Evolutionary conservation across 257 asterid species (phyloP), one percentile per base, ranked within the genome.

Genomic region (Rauvolfia tetraphylla): DNA sequence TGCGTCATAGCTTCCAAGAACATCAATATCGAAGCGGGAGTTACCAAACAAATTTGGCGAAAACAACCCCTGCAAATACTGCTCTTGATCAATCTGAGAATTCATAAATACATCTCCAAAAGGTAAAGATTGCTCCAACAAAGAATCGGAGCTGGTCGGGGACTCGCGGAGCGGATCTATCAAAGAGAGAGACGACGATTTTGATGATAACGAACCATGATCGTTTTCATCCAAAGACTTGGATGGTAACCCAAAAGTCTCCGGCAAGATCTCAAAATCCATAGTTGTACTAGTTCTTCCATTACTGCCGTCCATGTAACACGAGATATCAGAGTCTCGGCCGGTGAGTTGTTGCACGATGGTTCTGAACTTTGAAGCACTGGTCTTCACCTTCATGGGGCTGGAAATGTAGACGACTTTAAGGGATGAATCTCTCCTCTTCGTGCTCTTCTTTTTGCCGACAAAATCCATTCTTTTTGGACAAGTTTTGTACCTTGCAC

Each of bases 351-450:
- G 83, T 65, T 91, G 97, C 25, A 92, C 97, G 3, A 91, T 82
- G 6, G 94, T 68, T 22, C 96, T 85, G 70, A 92, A 92, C 70
- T 82, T 82, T 0, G 97, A 74, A 1, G 91, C 90, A 77, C 91
- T 90, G 1, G 97, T 91, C 76, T 87, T 79, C 18, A 92, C 98
- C 83, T 87, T 91, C 98, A 92, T 91, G 0, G 98, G 98, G 34
- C 83, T 91, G 7, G 97, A 92, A 72, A 92, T 92, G 87, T 92
- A 92, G 34, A 89, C 96, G 10, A 92, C 97, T 85, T 91, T 90
- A 31, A 91, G 81, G 0, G 88, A 72, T 3, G 81, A 63, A 12
- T 74, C 56, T 38, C 48, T 69, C 61, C 53, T 85, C 72, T 77
- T 83, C 81, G 49, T 46, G 27, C 67, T 51, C 59, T 79, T 82